These are phyloP conservation scores for Phytophthora ramorum DNA, from an alignment of 352 stramenopile species.

Conservation along the genomic window DNA sequence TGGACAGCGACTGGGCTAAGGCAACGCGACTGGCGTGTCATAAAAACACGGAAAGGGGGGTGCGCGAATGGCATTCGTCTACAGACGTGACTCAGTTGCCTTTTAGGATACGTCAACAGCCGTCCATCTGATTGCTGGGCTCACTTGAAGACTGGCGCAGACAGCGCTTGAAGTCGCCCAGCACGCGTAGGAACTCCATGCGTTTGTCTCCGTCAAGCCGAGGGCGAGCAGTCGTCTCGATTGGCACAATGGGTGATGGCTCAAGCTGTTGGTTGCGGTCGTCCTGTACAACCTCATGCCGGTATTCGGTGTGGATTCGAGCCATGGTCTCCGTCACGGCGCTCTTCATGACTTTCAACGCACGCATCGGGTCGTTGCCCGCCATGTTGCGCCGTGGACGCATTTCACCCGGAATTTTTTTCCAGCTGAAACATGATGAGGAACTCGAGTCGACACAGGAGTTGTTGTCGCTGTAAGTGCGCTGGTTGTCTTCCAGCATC, in stretches of 20 bases:
- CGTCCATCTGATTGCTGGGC: not conserved
- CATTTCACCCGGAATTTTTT: not conserved
- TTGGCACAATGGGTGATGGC: not conserved
- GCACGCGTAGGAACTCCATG: constrained; percentile 49
- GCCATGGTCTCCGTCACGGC: constrained; percentile 14
- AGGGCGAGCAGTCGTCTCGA: not conserved
- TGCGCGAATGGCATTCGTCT: constrained; percentile 37
- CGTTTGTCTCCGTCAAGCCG: constrained; percentile 34
- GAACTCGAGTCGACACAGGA: not conserved
- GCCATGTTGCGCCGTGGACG: not conserved
- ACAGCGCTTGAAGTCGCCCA: constrained; percentile 60
- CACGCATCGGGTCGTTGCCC: constrained; percentile 1
- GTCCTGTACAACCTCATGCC: not conserved
- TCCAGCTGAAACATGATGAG: not conserved
- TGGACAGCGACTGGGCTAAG: constrained; percentile 3
- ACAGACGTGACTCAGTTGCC: constrained; percentile 28
- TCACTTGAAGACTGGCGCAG: constrained; percentile 26
- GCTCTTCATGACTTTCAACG: constrained; percentile 16
- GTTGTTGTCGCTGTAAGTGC: not conserved
- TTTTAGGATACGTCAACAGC: constrained; percentile 1
- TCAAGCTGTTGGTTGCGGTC: constrained; percentile 4
- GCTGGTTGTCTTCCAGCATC: not conserved
- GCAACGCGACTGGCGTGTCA: constrained; percentile 12
- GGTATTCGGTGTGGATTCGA: constrained; percentile 8
- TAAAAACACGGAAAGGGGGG: constrained; percentile 15